These are phyloP conservation scores for Sporopachydermia cereana DNA, from an alignment of 1,139 yeast genomes.

Conservation along the genomic window DNA sequence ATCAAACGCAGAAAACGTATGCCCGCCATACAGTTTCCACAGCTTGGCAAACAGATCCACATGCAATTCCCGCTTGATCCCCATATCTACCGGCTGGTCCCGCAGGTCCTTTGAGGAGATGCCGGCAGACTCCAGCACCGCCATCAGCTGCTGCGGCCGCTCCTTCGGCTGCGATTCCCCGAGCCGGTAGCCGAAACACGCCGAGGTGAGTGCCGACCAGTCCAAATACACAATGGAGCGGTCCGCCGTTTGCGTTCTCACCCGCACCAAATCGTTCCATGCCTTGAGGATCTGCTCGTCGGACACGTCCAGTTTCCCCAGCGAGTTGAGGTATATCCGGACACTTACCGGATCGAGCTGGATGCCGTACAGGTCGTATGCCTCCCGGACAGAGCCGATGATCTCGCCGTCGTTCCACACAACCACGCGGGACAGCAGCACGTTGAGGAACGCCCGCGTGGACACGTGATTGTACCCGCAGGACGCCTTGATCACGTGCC, in stretches of 20 bases:
- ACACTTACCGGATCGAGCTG: constrained; percentile 59
- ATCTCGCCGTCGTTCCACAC: constrained; percentile 60
- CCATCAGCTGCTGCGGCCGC: background rate
- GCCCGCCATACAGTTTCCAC: background rate
- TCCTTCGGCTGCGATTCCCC: background rate
- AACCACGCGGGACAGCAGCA: constrained; percentile 55
- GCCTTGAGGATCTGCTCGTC: constrained; percentile 41
- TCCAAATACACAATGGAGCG: constrained; percentile 68
- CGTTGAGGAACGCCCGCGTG: constrained; percentile 64
- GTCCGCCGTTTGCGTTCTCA: constrained; percentile 44
- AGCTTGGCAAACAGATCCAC: constrained; percentile 2
- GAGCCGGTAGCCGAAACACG: constrained; percentile 14
- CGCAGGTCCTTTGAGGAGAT: background rate
- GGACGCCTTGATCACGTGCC: constrained; percentile 45
- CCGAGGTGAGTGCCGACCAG: constrained; percentile 59
- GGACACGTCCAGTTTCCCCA: constrained; percentile 53
- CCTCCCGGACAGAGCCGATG: constrained; percentile 49
- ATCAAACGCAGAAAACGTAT: background rate
- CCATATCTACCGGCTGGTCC: background rate
- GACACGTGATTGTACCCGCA: constrained; percentile 47
- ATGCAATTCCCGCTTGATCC: constrained; percentile 2
- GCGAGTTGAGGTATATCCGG: constrained; percentile 65
- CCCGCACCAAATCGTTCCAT: constrained; percentile 48
- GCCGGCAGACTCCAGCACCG: constrained; percentile 2
- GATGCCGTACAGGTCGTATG: constrained; percentile 48